Base-by-base conservation (phyloP, 495 filamentous ascomycete species). In the Rhizodiscina lignyota region DNA sequence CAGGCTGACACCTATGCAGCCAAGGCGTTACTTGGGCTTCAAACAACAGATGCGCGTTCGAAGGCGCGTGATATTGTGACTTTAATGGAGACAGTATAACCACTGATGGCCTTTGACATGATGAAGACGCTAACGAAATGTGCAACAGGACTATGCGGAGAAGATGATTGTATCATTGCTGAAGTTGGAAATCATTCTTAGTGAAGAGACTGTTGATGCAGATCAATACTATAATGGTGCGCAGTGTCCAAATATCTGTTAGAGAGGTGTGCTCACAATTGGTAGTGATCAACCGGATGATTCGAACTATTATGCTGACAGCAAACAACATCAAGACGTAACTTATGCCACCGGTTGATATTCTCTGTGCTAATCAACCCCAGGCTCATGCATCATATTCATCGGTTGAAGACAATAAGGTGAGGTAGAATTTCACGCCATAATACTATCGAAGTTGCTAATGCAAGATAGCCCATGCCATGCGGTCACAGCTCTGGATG, bases 131-230 rank as follows among this genome's bases (percentile, higher is more conserved):
- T 46, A 19, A 43, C 34, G 19, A n/a, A 5, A 18, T 15, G 1
- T 13, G n/a, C n/a, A n/a, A 3, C 27, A 55, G 45, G 68, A 79
- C 40, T 58, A 74, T 26, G 70, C 72, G 6, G 63, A 74, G 33
- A 67, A 67, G 32, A 57, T 79, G 17, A 54, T 74, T 5, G 72
- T 84, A n/a, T 56, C 67, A 2, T 51, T 85, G n/a, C 49, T 91
- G 34, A 72, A 65, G 42, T 62, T 91, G 12, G 77, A 91, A 35
- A 40, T 80, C 16, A 56, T 82, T 1, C 61, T 50, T 5, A 45
- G 39, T 18, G 49, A 54, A 30, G 34, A 39, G 15, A 37, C 39
- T 32, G 22, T 48, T 13, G 45, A 56, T 30, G 27, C 28, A 5
- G 36, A 40, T 12, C 40, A 43, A 21, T 47, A 53, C 21, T 49